phyloP scores from a whole-genome alignment of 2,329 filamentous ascomycete species.

The Colletotrichum sp. region DNA sequence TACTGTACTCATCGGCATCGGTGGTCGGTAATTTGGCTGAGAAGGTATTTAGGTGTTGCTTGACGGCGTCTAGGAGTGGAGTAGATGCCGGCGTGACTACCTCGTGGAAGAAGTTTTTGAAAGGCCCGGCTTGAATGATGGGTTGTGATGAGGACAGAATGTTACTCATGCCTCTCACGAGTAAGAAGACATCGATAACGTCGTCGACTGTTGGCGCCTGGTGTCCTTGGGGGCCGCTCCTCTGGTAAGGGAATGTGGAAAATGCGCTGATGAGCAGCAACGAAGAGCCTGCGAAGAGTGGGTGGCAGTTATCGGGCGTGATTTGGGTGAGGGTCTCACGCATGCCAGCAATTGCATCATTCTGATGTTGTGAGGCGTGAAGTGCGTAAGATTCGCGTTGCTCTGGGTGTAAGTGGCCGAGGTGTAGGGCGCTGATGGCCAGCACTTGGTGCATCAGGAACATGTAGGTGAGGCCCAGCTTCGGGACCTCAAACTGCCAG shows the following conservation, averaged over 20 bases:
- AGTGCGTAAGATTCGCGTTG: conserved; percentile 27
- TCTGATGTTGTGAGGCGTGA: conserved; percentile 37
- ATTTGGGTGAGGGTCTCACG: conserved; percentile 29
- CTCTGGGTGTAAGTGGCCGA: conserved; percentile 29
- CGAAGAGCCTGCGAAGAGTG: conserved; percentile 35
- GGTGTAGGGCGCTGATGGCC: conserved; percentile 33
- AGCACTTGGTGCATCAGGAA: conserved; percentile 37
- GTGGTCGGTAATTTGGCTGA: neutral
- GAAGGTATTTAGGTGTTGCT: neutral
- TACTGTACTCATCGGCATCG: neutral
- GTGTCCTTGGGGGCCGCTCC: neutral
- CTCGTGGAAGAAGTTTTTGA: conserved; percentile 25
- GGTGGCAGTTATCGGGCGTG: conserved; percentile 33
- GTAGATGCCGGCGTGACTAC: conserved; percentile 3
- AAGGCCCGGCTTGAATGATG: conserved; percentile 24
- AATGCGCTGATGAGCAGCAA: conserved; percentile 36
- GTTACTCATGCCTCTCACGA: conserved; percentile 34
- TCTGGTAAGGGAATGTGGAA: conserved; percentile 27
- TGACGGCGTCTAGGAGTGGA: neutral
- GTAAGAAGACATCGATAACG: conserved; percentile 34
- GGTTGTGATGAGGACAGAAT: conserved; percentile 30
- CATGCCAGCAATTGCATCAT: conserved; percentile 33
- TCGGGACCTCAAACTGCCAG: conserved; percentile 33
- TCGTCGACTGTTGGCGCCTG: conserved; percentile 31
- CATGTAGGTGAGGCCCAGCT: conserved; percentile 29